phyloP scores from a whole-genome alignment of 805 yeast genomes.

The Schizosaccharomyces japonicus region DNA sequence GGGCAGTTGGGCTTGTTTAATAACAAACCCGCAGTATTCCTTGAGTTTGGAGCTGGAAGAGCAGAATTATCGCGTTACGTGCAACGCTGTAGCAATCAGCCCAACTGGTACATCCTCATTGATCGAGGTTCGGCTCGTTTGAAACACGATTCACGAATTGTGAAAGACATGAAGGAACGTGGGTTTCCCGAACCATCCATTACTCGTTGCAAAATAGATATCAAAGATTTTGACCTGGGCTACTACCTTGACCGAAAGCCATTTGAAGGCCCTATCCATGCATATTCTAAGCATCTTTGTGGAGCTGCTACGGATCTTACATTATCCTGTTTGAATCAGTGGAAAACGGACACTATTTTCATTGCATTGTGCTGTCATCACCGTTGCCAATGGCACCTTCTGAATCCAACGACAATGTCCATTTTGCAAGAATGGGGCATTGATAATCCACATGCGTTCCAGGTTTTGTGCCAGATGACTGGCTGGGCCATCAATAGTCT shows the following conservation, averaged over 20 bases:
- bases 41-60: not conserved
- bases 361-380: conserved; percentile 3
- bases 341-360: not conserved
- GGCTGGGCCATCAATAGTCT: not conserved
- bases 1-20: not conserved
- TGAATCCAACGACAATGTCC: not conserved
- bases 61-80: not conserved
- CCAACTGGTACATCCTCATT: not conserved
- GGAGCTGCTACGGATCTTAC: conserved; percentile 3
- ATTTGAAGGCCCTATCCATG: not conserved
- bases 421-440: not conserved
- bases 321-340: not conserved
- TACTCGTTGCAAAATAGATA: not conserved
- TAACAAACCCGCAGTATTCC: not conserved
- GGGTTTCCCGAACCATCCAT: not conserved
- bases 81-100: not conserved
- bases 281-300: not conserved
- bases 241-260: not conserved
- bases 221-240: not conserved
- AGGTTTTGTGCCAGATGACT: not conserved
- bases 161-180: not conserved
- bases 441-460: not conserved
- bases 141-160: not conserved
- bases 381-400: not conserved
- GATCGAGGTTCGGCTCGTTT: not conserved